Conservation (phyloP, 768 basidiomycete genomes). For the Trametes elegans region DNA sequence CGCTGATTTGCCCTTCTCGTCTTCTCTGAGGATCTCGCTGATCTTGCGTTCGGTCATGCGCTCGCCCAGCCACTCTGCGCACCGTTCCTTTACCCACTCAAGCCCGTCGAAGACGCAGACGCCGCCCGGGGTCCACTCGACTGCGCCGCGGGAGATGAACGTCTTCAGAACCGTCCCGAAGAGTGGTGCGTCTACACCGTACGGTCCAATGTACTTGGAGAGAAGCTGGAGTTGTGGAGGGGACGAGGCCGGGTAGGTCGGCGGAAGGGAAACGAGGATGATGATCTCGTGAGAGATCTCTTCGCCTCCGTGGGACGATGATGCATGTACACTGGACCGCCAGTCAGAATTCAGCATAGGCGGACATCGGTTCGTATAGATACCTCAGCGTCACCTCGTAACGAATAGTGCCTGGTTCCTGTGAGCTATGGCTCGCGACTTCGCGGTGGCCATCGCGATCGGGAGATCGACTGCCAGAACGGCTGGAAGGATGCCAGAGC, state of each 20-base stretch:
- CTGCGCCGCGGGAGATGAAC: slow-evolving; percentile 72
- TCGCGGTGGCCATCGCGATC: slow-evolving; percentile 20
- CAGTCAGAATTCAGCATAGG: background rate
- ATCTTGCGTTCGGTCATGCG: slow-evolving; percentile 54
- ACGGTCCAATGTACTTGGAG: slow-evolving; percentile 80
- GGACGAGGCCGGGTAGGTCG: slow-evolving; percentile 59
- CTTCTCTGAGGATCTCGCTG: slow-evolving; percentile 55
- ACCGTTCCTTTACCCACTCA: slow-evolving; percentile 68
- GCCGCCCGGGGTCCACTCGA: slow-evolving; percentile 71
- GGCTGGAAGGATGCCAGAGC: slow-evolving; percentile 46
- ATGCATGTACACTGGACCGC: background rate
- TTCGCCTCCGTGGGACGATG: background rate
- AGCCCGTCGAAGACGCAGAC: slow-evolving; percentile 89
- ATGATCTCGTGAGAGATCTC: slow-evolving; percentile 17
- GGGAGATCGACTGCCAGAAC: slow-evolving; percentile 13
- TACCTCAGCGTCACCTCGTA: slow-evolving; percentile 68
- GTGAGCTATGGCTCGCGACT: background rate
- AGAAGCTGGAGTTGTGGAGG: slow-evolving; percentile 84
- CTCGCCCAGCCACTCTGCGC: slow-evolving; percentile 70
- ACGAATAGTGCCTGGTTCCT: slow-evolving; percentile 46
- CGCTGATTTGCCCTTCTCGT: slow-evolving; percentile 28
- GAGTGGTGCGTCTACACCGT: slow-evolving; percentile 66
- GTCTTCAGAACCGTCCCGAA: slow-evolving; percentile 80
- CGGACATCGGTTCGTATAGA: slow-evolving; percentile 25
- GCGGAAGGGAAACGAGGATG: slow-evolving; percentile 43